Percentiles rank a stretch among this genome's conserved stretches.
Conservation (phyloP, 345 rosid genomes). For the Eucalyptus globulus region DNA sequence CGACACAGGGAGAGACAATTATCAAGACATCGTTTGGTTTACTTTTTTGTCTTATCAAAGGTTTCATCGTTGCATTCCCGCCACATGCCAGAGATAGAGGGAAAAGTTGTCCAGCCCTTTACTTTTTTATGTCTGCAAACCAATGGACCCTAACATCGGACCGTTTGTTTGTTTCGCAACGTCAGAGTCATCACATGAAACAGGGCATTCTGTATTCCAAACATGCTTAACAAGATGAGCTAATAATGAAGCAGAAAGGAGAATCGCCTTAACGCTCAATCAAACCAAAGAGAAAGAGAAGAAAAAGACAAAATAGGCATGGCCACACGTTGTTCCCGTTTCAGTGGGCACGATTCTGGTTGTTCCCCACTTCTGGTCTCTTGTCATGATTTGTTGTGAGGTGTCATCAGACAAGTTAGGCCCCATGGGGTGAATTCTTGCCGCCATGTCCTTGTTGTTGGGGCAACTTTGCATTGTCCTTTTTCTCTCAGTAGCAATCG, state of each 20-base stretch:
- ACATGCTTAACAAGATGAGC: background rate
- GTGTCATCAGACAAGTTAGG: conserved; percentile 6
- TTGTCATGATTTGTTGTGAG: background rate
- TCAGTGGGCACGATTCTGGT: conserved; percentile 3
- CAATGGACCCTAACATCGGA: background rate
- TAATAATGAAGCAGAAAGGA: background rate
- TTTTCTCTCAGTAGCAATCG: background rate
- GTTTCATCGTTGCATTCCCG: background rate
- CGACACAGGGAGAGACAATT: background rate
- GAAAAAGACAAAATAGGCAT: background rate
- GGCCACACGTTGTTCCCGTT: conserved; percentile 11
- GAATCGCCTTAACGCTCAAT: background rate
- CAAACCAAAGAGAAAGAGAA: background rate
- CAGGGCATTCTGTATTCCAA: background rate
- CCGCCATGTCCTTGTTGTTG: background rate
- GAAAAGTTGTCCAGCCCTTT: background rate
- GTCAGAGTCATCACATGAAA: background rate
- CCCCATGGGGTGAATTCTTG: conserved; percentile 13
- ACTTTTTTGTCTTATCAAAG: background rate
- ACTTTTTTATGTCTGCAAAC: background rate
- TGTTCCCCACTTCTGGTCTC: background rate
- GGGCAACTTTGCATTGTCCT: background rate
- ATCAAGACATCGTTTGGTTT: background rate
- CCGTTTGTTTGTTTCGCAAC: background rate
- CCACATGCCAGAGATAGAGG: background rate